Conservation (phyloP, 352 stramenopile species). For the Labyrinthula sp. region DNA sequence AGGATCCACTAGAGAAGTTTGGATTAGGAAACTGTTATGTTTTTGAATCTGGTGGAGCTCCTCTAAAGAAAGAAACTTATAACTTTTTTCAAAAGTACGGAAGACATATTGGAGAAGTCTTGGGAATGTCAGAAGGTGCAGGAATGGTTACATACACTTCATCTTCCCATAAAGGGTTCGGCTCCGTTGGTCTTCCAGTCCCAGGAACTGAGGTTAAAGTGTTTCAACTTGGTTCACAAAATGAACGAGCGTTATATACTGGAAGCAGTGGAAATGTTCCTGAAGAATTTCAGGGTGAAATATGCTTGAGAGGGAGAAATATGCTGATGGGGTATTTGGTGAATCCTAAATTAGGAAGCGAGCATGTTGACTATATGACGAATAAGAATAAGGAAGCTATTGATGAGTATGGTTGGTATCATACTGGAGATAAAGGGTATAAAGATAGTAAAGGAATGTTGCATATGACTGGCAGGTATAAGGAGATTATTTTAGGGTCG, state of each 20-base stretch:
- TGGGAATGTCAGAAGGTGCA: conserved; percentile 37
- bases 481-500: conserved; percentile 42
- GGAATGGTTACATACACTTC: conserved; percentile 32
- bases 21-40: conserved; percentile 32
- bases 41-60: conserved; percentile 34
- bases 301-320: conserved; percentile 71
- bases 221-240: conserved; percentile 21
- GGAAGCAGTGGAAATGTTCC: conserved; percentile 15
- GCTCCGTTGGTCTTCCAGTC: conserved; percentile 32
- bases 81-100: conserved; percentile 36
- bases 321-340: conserved; percentile 71
- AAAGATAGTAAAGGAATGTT: conserved; percentile 43
- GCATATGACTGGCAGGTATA: conserved; percentile 40
- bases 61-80: conserved; percentile 33
- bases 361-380: conserved; percentile 35
- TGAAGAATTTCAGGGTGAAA: conserved; percentile 74
- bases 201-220: conserved; percentile 38
- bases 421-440: conserved; percentile 71
- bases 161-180: conserved; percentile 7
- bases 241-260: conserved; percentile 5
- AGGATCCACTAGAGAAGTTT: conserved; percentile 30
- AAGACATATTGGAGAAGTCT: conserved; percentile 35
- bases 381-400: conserved; percentile 57
- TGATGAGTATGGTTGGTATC: conserved; percentile 68
- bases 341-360: conserved; percentile 54